Conservation (phyloP, 371 early-diverging fungal genomes). For the Saksenaea vasiformis region DNA sequence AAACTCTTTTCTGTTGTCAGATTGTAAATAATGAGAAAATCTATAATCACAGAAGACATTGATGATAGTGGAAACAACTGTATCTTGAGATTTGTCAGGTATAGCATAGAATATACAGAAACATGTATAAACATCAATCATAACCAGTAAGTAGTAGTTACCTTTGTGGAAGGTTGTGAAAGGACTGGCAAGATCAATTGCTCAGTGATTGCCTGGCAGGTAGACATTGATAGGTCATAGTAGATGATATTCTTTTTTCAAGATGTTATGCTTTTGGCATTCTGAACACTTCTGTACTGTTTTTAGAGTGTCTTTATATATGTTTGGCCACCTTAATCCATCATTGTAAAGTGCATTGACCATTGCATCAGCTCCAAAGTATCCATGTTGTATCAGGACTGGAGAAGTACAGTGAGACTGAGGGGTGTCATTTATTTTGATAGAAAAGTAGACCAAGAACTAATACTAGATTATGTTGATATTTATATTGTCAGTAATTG, state of each 20-base stretch:
- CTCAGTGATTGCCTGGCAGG: constrained; percentile 23
- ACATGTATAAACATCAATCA: constrained; percentile 24
- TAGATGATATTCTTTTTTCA: constrained; percentile 20
- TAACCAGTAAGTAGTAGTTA: constrained; percentile 16
- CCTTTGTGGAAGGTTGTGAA: constrained; percentile 10
- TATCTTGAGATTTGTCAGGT: no score
- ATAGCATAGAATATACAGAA: constrained; percentile 18
- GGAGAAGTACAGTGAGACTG: no score
- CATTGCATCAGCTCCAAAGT: no score
- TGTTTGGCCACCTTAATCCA: constrained; percentile 22
- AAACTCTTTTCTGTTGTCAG: no score
- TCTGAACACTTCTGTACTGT: constrained; percentile 12
- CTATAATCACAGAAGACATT: constrained; percentile 21
- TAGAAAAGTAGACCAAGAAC: no score
- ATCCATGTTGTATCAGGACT: no score
- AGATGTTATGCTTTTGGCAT: no score
- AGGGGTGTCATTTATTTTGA: no score
- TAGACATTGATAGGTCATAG: constrained; percentile 15
- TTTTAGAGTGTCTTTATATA: constrained; percentile 19
- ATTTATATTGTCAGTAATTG: no score
- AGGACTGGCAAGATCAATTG: constrained; percentile 29
- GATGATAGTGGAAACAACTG: constrained; percentile 13
- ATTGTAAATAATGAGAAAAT: constrained; percentile 20
- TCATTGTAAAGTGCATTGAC: no score
- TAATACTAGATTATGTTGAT: no score